Percentiles rank a stretch among this genome's conserved stretches.
These are phyloP conservation scores for Cyclaneusma minus DNA, from an alignment of 2,329 filamentous ascomycete genomes.

Conservation along the genomic window DNA sequence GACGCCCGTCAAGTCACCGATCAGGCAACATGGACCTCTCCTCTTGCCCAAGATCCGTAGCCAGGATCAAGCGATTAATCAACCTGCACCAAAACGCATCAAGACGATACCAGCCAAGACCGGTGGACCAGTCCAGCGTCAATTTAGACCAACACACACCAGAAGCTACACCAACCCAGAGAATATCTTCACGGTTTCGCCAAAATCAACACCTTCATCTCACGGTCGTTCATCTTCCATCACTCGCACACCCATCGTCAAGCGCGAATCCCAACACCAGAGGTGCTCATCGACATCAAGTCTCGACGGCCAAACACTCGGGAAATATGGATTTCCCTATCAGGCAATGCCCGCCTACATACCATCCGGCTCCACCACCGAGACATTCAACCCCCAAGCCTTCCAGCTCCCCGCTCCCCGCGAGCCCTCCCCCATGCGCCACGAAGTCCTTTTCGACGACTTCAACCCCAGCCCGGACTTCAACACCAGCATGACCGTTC, in stretches of 20 bases:
- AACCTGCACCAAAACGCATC: slow-evolving; percentile 40
- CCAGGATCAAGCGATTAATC: slow-evolving; percentile 65
- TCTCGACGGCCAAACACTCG: slow-evolving; percentile 49
- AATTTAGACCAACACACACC: slow-evolving; percentile 30
- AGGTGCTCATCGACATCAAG: slow-evolving; percentile 52
- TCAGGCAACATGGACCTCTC: slow-evolving; percentile 64
- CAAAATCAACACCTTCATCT: slow-evolving; percentile 11
- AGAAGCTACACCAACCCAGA: slow-evolving; percentile 49
- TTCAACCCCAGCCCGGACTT: slow-evolving; percentile 12
- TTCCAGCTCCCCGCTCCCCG: slow-evolving; percentile 19
- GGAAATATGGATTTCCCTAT: slow-evolving; percentile 72
- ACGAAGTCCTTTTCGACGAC: slow-evolving; percentile 16
- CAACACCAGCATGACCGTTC: slow-evolving; percentile 16
- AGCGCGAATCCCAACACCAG: slow-evolving; percentile 26
- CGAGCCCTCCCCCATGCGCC: slow-evolving; percentile 27
- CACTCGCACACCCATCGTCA: slow-evolving; percentile 18
- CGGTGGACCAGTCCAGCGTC: slow-evolving; percentile 19
- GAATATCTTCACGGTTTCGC: slow-evolving; percentile 23
- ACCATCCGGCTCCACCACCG: slow-evolving; percentile 19
- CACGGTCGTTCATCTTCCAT: slow-evolving; percentile 16
- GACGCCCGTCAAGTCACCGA: slow-evolving; percentile 56
- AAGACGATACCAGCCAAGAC: slow-evolving; percentile 36
- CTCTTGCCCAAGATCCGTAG: slow-evolving; percentile 74
- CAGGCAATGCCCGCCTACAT: slow-evolving; percentile 51
- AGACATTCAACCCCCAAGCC: slow-evolving; percentile 30